Evolutionary conservation across 2,329 filamentous ascomycete genomes (phyloP).

Genomic region (Talaromyces verruculosus): DNA sequence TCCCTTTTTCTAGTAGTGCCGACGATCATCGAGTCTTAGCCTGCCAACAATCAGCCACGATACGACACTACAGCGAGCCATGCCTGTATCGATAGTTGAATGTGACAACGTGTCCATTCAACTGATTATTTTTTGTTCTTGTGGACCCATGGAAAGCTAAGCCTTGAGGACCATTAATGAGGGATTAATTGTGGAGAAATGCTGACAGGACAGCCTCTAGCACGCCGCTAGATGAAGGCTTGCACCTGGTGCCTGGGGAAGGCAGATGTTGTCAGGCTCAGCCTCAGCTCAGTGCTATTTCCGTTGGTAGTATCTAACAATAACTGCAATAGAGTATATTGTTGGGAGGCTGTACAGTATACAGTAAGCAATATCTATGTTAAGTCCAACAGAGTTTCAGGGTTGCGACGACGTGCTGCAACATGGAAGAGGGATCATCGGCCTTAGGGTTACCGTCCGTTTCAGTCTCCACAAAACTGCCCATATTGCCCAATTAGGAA

Average conservation of each 20-base stretch:
- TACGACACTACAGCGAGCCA: constrained; percentile 6
- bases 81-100: neutral
- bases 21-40: constrained; percentile 8
- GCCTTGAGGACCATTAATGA: neutral
- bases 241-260: neutral
- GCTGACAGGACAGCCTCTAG: neutral
- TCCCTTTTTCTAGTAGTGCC: neutral
- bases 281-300: neutral
- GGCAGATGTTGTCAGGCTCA: neutral
- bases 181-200: constrained; percentile 10
- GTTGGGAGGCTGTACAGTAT: neutral
- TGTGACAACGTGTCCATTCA: neutral
- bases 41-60: constrained; percentile 5
- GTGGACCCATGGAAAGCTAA: constrained; percentile 1
- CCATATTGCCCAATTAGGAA: neutral
- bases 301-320: neutral
- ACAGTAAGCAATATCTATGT: neutral
- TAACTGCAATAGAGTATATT: neutral
- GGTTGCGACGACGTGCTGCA: neutral
- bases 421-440: neutral
- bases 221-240: neutral
- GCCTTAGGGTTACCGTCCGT: constrained; percentile 2
- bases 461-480: neutral
- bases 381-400: neutral
- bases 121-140: neutral